phyloP scores from a whole-genome alignment of 129 eudicot genomes.

The Rutidosis leptorrhynchoides region DNA sequence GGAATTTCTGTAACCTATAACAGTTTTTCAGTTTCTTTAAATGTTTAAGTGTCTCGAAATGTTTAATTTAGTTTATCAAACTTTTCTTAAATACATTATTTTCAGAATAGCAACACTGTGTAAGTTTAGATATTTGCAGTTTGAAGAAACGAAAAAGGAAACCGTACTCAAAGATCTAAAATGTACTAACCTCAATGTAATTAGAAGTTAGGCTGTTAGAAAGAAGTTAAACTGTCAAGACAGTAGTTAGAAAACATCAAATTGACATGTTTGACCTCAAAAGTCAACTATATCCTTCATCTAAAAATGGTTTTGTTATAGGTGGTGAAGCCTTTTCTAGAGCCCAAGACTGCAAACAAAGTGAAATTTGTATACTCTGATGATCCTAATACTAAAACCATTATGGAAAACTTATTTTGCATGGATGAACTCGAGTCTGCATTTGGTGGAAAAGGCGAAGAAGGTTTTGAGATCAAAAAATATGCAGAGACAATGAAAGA shows the following conservation, averaged over 20 bases:
- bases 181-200: not conserved
- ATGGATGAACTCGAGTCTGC: constrained; percentile 71
- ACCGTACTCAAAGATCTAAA: not conserved
- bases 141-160: not conserved
- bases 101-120: not conserved
- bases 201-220: not conserved
- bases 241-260: not conserved
- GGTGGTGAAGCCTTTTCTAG: constrained; percentile 89
- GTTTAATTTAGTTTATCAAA: not conserved
- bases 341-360: constrained; percentile 84
- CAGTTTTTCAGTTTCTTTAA: not conserved
- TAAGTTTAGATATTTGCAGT: not conserved
- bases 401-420: constrained; percentile 72
- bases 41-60: not conserved
- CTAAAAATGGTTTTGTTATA: constrained; percentile 20
- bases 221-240: not conserved
- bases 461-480: constrained; percentile 54
- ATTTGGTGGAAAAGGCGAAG: constrained; percentile 62
- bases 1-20: not conserved
- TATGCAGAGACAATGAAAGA: constrained; percentile 80
- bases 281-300: not conserved
- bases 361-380: constrained; percentile 76
- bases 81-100: not conserved
- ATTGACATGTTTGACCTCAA: constrained; percentile 3
- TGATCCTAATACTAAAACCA: constrained; percentile 50